Base-by-base conservation (phyloP, 2,329 filamentous ascomycete species). In the Sporothrix mexicana region DNA sequence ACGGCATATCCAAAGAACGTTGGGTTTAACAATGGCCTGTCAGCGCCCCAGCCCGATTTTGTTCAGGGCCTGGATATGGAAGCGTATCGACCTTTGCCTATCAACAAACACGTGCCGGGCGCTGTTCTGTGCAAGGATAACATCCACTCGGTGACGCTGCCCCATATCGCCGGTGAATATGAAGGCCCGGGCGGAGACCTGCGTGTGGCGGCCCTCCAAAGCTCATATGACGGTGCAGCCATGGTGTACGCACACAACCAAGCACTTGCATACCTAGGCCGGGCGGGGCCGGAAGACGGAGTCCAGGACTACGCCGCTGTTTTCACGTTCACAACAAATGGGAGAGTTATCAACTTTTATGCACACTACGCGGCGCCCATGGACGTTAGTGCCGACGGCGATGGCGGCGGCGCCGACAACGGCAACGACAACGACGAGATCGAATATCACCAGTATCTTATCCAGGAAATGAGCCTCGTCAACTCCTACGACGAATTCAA, bases 101-200 rank as follows among this genome's bases (percentile, higher is more conserved):
- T 77, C 55, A 25, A 73, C 30, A 47, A 76, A 6, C 20, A 70
- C 1, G 13, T 77, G 25, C 17, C 20, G 2, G 76, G 75, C 0
- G 77, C 78, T 0, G 72, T 75, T 2, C 73, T 79, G 2, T 72
- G 74, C 41, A 73, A 74, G 51, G 72, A 77, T 10, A 10, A 74
- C 3, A 23, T 57, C 1, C 5, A 9, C 17, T 80, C 78, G 13
- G 5, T 79, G 2, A 74, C 76, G 6, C 71, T 80, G 10, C 77
- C 79, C 2, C 79, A 79, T 55, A 8, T 80, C 0, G 76, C 77
- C 6, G 79, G 78, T 1, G 79, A 80, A 51, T 78, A 75, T 57
- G 77, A 77, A 49, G 73, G 57, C 5, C 69, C 62, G 12, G 72
- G 67, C 5, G 73, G 74, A 4, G 43, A 75, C 61, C 70, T 77